Conservation (phyloP, 2,329 filamentous ascomycete species). For the Fusarium tricinctum region DNA sequence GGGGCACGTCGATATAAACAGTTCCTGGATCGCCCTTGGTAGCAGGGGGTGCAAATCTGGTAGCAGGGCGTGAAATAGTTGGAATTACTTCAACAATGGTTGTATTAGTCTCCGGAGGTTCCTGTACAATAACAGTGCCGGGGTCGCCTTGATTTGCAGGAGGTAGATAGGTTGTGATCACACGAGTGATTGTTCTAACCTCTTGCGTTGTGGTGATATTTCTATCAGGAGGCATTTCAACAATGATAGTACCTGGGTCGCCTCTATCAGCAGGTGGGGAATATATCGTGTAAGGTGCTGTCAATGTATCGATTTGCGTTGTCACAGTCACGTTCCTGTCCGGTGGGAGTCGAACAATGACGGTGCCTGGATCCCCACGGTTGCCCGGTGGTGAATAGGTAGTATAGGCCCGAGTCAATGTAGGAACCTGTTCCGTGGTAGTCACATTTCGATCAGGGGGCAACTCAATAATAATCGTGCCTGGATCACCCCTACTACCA, state of each 20-base stretch:
- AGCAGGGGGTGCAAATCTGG: constrained; percentile 13
- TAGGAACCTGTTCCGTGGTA: constrained; percentile 8
- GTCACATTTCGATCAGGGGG: constrained; percentile 27
- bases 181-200: constrained; percentile 6
- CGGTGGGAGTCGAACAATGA: constrained; percentile 22
- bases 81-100: constrained; percentile 23
- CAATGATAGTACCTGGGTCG: constrained; percentile 27
- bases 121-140: constrained; percentile 29
- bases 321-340: constrained; percentile 26
- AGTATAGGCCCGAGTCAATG: constrained; percentile 13
- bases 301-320: constrained; percentile 9
- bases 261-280: constrained; percentile 17
- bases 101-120: constrained; percentile 20
- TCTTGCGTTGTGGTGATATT: constrained; percentile 26
- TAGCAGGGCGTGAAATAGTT: constrained; percentile 24
- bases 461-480: constrained; percentile 27
- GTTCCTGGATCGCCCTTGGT: constrained; percentile 26
- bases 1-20: constrained; percentile 28
- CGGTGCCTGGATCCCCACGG: constrained; percentile 22
- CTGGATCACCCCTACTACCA: constrained; percentile 17
- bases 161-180: constrained; percentile 14
- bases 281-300: constrained; percentile 16
- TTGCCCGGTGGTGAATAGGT: constrained; percentile 19
- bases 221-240: constrained; percentile 26
- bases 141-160: constrained; percentile 26